These are phyloP conservation scores for Solanum pimpinellifolium DNA, from an alignment of 257 asterid genomes.

Conservation along the genomic window DNA sequence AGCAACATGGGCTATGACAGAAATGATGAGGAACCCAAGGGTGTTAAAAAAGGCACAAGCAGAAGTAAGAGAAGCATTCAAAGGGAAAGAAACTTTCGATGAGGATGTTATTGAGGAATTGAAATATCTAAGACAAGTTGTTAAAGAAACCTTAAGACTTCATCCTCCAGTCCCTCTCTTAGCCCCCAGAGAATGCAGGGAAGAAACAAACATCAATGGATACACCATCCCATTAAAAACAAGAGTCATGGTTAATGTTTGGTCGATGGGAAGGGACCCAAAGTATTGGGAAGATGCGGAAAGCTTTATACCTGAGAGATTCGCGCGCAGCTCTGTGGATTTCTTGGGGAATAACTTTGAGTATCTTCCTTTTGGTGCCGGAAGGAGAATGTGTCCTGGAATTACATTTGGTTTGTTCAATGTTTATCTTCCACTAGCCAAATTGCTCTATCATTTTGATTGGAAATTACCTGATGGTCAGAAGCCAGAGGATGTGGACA, in stretches of 20 bases:
- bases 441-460: not conserved
- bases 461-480: not conserved
- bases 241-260: not conserved
- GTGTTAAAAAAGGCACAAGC: slow-evolving; percentile 3
- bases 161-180: not conserved
- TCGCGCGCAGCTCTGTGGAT: not conserved
- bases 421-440: not conserved
- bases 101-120: not conserved
- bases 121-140: not conserved
- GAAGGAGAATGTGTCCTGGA: not conserved
- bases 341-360: not conserved
- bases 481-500: not conserved
- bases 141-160: not conserved
- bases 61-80: not conserved
- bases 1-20: not conserved
- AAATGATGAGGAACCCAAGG: not conserved
- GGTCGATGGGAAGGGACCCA: not conserved
- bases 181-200: not conserved
- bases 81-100: not conserved
- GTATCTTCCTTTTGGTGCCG: not conserved
- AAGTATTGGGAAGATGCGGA: not conserved
- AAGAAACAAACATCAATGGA: not conserved
- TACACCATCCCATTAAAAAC: slow-evolving; percentile 1
- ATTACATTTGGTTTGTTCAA: not conserved
- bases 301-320: not conserved